phyloP scores from a whole-genome alignment of 2,329 filamentous ascomycete genomes.

The Polychaeton citri region DNA sequence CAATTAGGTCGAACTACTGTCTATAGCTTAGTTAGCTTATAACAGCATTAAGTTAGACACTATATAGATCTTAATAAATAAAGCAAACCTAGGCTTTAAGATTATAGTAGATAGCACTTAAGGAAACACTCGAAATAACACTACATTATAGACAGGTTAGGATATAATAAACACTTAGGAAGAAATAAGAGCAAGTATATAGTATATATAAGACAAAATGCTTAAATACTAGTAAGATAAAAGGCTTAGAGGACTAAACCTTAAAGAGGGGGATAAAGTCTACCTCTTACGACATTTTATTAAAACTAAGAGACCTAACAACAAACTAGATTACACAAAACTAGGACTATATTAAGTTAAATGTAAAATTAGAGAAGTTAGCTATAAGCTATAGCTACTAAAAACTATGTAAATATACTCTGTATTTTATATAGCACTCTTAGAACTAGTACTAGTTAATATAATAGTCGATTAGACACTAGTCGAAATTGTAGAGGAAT shows the following conservation, averaged over 20 bases:
- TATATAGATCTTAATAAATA: neutral
- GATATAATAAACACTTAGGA: neutral
- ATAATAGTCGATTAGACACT: neutral
- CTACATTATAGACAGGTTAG: neutral
- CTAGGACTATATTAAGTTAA: neutral
- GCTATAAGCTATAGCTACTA: neutral
- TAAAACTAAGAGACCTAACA: neutral
- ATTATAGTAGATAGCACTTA: neutral
- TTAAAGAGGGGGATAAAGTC: neutral
- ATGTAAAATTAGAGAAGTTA: neutral
- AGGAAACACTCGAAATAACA: neutral
- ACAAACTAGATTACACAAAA: neutral
- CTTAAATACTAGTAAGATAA: neutral
- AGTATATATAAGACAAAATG: neutral
- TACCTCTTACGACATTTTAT: neutral
- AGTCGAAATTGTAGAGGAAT: neutral
- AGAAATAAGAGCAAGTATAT: neutral
- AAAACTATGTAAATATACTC: neutral
- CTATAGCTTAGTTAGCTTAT: neutral
- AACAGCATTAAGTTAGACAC: neutral
- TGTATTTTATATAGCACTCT: neutral
- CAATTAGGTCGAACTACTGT: neutral
- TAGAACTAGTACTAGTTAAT: neutral
- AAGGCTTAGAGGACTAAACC: neutral
- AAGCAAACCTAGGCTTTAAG: neutral